Conservation (phyloP, 2,329 filamentous ascomycete genomes). For the Neofusicoccum sp. region DNA sequence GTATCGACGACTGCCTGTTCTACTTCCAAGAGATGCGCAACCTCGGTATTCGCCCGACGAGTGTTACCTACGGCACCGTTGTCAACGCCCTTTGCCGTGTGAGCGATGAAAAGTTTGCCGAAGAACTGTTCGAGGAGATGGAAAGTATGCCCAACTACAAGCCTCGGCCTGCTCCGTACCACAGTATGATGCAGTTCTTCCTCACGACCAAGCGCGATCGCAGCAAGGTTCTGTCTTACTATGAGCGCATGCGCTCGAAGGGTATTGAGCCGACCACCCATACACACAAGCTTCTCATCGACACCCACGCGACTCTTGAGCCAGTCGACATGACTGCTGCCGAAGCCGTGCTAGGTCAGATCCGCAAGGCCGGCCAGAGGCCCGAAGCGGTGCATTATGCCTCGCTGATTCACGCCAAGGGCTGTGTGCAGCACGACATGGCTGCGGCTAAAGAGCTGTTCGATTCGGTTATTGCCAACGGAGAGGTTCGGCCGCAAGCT, state of each 20-base stretch:
- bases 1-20: conserved; percentile 96
- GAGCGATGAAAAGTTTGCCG: conserved; percentile 95
- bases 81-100: conserved; percentile 97
- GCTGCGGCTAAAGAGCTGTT: conserved; percentile 80
- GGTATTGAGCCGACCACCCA: conserved; percentile 90
- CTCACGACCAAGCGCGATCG: conserved; percentile 96
- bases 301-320: conserved; percentile 91
- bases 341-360: conserved; percentile 77
- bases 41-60: conserved; percentile 90
- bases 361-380: conserved; percentile 71
- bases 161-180: conserved; percentile 93
- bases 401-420: conserved; percentile 91
- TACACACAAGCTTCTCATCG: conserved; percentile 96
- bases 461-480: conserved; percentile 72
- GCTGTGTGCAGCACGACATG: conserved; percentile 92
- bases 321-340: conserved; percentile 87
- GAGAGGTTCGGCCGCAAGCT: conserved; percentile 70
- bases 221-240: conserved; percentile 89
- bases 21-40: conserved; percentile 98
- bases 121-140: conserved; percentile 99
- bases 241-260: conserved; percentile 87
- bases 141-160: conserved; percentile 99
- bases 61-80: conserved; percentile 96
- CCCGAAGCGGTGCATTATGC: conserved; percentile 96
- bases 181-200: conserved; percentile 99